Base-by-base conservation (phyloP, 208 protist species). In the Acanthamoeba divionensis region DNA sequence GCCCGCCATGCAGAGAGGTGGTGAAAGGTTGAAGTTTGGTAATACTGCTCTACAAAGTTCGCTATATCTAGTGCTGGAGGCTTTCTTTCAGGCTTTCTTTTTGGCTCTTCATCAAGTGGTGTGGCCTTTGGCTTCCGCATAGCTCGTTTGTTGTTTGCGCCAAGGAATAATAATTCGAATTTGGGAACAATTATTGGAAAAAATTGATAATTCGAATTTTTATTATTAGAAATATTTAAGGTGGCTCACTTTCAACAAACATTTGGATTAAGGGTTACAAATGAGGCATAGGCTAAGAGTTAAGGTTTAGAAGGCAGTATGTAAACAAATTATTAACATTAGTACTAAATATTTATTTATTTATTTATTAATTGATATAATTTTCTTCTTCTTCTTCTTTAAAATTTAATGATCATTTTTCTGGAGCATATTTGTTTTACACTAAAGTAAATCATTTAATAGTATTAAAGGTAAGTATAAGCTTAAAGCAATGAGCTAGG, bases 21-120 rank as follows among this genome's bases (percentile, higher is more conserved):
- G 38, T 86, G 77, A 47, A 86, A 86, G 12, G 77, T 86, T 45
- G 77, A 86, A 63, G 77, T 86, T 38, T 86, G 77, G 54, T 86
- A 86, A 66, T 86, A 86, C 36, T 86, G 77, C 24, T 31, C 77
- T 1, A 86, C 77, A 66, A 86, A 86, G 21, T 86, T 86, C 41
- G 24, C 31, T 6, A 86, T 86, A 1, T 50, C 77, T 18, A 66
- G 36, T 15, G 77, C 38, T 1, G 77, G 77, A 1, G 77, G 29
- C n/a, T 60, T n/a, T 6, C 21, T 36, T 15, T 54, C 45, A 9
- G 73, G 45, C 13, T 36, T 45, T 6, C 26, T 10, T 38, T 29
- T 10, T 38, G 24, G 7, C 13, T 67, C n/a, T 31, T 9, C 13
- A n/a, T 9, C n/a, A 8, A 8, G 63, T 31, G 18, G 33, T 12